Conservation (phyloP, 257 asterid genomes). For the Ligustrum vulgare region DNA sequence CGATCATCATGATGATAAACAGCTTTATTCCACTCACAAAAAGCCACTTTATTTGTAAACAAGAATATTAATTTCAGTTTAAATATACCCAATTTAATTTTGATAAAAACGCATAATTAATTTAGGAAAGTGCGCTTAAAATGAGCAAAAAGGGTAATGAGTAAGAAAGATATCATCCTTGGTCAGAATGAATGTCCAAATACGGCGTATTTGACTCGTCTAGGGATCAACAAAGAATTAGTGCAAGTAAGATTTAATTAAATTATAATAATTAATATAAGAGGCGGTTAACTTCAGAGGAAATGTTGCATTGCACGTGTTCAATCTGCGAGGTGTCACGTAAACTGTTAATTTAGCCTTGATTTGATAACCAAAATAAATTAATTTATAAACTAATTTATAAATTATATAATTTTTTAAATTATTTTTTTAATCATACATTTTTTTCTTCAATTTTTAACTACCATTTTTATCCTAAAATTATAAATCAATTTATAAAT, state of each 20-base stretch:
- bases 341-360: slow-evolving; percentile 6
- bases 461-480: too few relatives aligned
- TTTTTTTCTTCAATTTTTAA: too few relatives aligned
- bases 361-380: too few relatives aligned
- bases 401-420: too few relatives aligned
- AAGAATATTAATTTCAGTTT: neutral
- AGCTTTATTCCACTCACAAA: neutral
- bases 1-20: neutral
- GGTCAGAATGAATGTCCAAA: slow-evolving; percentile 33
- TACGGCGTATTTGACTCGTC: slow-evolving; percentile 41
- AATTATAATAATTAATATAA: neutral
- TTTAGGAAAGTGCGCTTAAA: neutral
- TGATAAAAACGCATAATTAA: neutral
- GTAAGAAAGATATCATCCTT: neutral
- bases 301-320: slow-evolving; percentile 37
- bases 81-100: neutral
- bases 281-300: slow-evolving; percentile 9
- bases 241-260: slow-evolving; percentile 23
- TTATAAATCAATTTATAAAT: too few relatives aligned
- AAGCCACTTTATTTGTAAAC: neutral
- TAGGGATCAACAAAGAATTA: slow-evolving; percentile 57
- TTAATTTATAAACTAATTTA: too few relatives aligned
- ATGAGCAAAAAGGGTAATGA: neutral
- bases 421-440: too few relatives aligned
- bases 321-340: slow-evolving; percentile 36